These are phyloP conservation scores for Mortierella hygrophila DNA, from an alignment of 192 early-diverging fungal species.

Conservation along the genomic window DNA sequence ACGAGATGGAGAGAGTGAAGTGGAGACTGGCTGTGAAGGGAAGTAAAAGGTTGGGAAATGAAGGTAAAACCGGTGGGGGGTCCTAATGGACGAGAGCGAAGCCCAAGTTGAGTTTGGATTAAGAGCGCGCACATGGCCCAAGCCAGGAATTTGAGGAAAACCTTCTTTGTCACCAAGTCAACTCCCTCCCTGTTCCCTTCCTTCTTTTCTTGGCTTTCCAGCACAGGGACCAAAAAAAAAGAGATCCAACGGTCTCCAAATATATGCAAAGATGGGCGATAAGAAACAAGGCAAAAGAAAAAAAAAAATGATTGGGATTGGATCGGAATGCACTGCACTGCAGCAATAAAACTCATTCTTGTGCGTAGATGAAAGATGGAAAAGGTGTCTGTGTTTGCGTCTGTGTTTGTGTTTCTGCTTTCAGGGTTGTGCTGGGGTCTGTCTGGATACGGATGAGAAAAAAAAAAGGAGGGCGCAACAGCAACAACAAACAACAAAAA, in stretches of 20 bases:
- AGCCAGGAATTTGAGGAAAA: background rate
- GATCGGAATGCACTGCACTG: background rate
- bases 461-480: background rate
- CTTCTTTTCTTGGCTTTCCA: background rate
- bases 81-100: background rate
- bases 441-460: background rate
- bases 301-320: background rate
- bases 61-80: background rate
- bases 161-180: constrained; percentile 6
- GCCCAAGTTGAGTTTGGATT: constrained; percentile 9
- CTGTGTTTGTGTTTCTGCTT: background rate
- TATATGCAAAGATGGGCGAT: background rate
- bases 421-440: background rate
- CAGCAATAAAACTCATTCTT: background rate
- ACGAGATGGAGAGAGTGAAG: no score
- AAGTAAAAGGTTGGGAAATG: background rate
- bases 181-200: background rate
- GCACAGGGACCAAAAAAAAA: background rate
- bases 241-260: background rate
- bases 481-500: background rate
- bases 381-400: background rate
- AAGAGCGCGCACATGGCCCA: constrained; percentile 7
- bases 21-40: background rate
- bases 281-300: background rate
- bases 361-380: background rate